Conservation (phyloP, 495 filamentous ascomycete species). For the Talaromyces liani region DNA sequence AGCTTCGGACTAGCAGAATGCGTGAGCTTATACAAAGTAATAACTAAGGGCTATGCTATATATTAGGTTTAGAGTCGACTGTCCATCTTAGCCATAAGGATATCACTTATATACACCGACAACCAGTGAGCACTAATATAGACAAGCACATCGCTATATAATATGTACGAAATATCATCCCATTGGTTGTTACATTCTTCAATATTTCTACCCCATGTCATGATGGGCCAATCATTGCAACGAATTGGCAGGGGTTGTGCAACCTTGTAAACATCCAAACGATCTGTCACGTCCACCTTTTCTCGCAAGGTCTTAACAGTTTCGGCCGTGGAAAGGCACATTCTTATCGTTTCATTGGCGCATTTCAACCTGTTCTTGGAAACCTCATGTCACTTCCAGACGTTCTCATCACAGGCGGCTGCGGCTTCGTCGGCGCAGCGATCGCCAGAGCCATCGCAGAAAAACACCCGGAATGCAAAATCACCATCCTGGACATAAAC, state of each 20-base stretch:
- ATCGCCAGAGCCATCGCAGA: conserved; percentile 34
- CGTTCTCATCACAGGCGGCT: conserved; percentile 49
- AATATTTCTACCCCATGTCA: not conserved
- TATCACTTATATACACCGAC: no score
- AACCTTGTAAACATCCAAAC: not conserved
- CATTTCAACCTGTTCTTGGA: no score
- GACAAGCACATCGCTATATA: no score
- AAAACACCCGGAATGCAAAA: conserved; percentile 33
- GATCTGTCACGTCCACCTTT: not conserved
- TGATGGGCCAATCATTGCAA: not conserved
- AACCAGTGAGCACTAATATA: no score
- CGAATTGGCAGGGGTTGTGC: not conserved
- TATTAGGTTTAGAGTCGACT: not conserved
- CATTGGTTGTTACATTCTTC: not conserved
- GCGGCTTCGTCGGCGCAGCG: conserved; percentile 42
- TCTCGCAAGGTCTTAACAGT: not conserved
- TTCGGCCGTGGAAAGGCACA: not conserved
- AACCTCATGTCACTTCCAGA: conserved; percentile 19
- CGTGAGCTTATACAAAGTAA: not conserved
- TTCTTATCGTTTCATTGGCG: no score
- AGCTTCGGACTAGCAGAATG: not conserved
- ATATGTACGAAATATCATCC: not conserved
- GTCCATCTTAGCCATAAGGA: no score
- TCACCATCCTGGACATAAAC: conserved; percentile 36
- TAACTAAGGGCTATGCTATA: not conserved